Percentiles rank a stretch among this genome's conserved stretches.
Evolutionary conservation across 164 flowering plant species (phyloP).

Genomic region (Tetracentron sinense): DNA sequence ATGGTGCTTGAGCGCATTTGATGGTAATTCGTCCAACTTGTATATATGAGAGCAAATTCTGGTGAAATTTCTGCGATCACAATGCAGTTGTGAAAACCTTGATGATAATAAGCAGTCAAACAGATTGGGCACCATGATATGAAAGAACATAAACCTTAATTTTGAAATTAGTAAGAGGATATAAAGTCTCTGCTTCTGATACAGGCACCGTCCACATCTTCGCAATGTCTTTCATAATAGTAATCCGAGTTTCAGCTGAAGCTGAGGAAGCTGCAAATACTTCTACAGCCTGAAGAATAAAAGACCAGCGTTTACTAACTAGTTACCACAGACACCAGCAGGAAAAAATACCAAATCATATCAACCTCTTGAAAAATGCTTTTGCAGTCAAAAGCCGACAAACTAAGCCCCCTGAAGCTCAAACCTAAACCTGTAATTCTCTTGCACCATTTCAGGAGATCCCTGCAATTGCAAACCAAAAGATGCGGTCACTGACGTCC

Average conservation of each 20-base stretch:
- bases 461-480: slow-evolving; percentile 45
- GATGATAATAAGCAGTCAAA: neutral
- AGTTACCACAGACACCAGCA: neutral
- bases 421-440: slow-evolving; percentile 55
- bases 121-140: neutral
- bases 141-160: slow-evolving; percentile 47
- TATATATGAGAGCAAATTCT: slow-evolving; percentile 43
- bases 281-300: slow-evolving; percentile 72
- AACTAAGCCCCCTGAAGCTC: slow-evolving; percentile 27
- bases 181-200: slow-evolving; percentile 37
- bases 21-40: slow-evolving; percentile 65
- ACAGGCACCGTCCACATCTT: slow-evolving; percentile 55
- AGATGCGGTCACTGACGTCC: neutral
- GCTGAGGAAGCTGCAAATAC: slow-evolving; percentile 64
- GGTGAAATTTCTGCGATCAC: slow-evolving; percentile 41
- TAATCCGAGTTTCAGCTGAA: slow-evolving; percentile 47
- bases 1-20: slow-evolving; percentile 25
- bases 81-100: slow-evolving; percentile 9
- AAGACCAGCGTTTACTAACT: slow-evolving; percentile 2
- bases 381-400: slow-evolving; percentile 37
- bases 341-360: neutral
- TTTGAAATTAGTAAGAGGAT: slow-evolving; percentile 47
- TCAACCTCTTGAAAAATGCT: slow-evolving; percentile 73
- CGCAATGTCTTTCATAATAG: slow-evolving; percentile 55
- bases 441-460: slow-evolving; percentile 89